phyloP scores from a whole-genome alignment of 2,329 filamentous ascomycete species.

The Phialemoniopsis sp. region DNA sequence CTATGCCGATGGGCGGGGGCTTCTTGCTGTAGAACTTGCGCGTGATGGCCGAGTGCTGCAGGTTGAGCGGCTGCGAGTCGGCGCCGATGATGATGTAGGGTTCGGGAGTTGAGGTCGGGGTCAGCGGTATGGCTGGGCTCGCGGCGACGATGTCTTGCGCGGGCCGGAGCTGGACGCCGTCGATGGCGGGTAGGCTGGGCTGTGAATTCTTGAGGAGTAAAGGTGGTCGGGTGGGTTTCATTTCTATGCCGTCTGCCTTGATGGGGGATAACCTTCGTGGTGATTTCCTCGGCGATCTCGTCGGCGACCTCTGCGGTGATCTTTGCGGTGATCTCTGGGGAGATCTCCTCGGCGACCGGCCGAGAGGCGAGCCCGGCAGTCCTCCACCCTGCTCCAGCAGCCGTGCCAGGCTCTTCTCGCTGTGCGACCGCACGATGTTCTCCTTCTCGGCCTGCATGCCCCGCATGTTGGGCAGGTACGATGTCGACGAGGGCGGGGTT shows the following conservation, averaged over 20 bases:
- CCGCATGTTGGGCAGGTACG: constrained; percentile 61
- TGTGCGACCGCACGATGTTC: constrained; percentile 53
- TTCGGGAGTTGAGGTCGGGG: constrained; percentile 25
- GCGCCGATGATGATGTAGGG: constrained; percentile 62
- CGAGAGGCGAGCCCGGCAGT: constrained; percentile 5
- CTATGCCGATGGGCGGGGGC: constrained; percentile 75
- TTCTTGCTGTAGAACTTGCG: constrained; percentile 91
- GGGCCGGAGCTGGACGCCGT: constrained; percentile 47
- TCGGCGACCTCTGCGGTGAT: constrained; percentile 1
- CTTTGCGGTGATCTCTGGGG: constrained; percentile 4
- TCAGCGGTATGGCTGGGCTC: constrained; percentile 11
- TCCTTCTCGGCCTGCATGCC: constrained; percentile 60
- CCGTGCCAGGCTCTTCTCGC: constrained; percentile 46
- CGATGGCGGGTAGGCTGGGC: constrained; percentile 29
- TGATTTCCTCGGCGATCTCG: constrained; percentile 1
- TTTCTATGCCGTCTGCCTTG: background rate
- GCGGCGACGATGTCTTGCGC: constrained; percentile 5
- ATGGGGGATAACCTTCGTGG: background rate
- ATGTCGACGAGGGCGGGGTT: constrained; percentile 65
- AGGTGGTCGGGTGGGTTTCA: background rate
- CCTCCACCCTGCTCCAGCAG: constrained; percentile 29
- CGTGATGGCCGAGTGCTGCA: constrained; percentile 82
- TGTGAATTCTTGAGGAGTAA: constrained; percentile 11
- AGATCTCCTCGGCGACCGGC: background rate
- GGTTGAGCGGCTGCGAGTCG: constrained; percentile 66